A percentile compares a stretch with the other conserved stretches of the same genome.
Conservation (phyloP, 2,329 filamentous ascomycete genomes). For the Clonostachys sp. region DNA sequence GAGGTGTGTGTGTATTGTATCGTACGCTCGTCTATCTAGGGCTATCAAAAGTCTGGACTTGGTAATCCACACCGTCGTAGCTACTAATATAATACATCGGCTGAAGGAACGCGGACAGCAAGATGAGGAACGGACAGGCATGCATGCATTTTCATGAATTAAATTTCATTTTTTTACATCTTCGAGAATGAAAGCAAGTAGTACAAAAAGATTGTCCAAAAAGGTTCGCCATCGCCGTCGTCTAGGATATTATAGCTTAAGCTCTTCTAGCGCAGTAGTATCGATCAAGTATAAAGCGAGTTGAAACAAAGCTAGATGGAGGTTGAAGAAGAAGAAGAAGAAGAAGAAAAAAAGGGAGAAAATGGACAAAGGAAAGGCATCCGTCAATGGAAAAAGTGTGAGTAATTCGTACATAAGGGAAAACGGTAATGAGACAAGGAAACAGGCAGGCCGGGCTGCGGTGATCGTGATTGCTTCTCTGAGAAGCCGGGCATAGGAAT, state of each 20-base stretch:
- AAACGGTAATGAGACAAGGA: too few relatives aligned
- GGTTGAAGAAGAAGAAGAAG: neutral
- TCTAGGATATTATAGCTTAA: neutral
- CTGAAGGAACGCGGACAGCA: too few relatives aligned
- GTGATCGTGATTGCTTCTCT: neutral
- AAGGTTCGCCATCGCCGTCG: neutral
- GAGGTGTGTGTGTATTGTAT: too few relatives aligned
- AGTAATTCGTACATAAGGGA: neutral
- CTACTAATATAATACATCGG: too few relatives aligned
- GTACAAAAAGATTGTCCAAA: neutral
- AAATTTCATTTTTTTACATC: too few relatives aligned
- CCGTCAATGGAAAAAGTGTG: neutral
- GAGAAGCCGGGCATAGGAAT: neutral
- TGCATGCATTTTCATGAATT: too few relatives aligned
- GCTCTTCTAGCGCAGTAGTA: neutral
- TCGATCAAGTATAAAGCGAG: neutral
- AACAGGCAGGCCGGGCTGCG: neutral
- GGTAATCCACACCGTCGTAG: too few relatives aligned
- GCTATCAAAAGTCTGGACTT: too few relatives aligned
- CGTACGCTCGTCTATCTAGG: too few relatives aligned
- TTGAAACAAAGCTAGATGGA: neutral
- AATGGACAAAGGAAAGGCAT: neutral
- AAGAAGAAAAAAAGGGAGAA: slow-evolving; percentile 1
- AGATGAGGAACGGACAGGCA: too few relatives aligned
- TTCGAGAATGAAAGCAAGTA: too few relatives aligned